Evolutionary conservation across 164 flowering plant species (phyloP).

Genomic region (Brasenia schreberi): DNA sequence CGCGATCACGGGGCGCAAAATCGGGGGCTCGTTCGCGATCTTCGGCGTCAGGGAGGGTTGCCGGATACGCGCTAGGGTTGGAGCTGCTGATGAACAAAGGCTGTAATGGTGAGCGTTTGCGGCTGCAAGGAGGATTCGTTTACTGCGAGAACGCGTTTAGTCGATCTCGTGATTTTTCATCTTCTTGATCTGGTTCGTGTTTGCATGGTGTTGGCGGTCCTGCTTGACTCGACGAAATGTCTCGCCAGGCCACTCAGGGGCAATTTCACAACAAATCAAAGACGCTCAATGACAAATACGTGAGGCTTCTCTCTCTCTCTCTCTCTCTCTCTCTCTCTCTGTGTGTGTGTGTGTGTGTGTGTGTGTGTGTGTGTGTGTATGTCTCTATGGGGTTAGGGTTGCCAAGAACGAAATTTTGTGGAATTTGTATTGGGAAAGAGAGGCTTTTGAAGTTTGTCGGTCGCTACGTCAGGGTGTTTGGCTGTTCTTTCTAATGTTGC

Average conservation of each 20-base stretch:
- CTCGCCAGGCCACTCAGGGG: conserved; percentile 53
- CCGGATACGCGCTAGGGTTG: too few species aligned
- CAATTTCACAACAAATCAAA: conserved; percentile 85
- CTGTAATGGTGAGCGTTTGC: too few species aligned
- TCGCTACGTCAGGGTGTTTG: background rate
- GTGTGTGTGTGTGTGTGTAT: background rate
- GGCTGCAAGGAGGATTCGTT: too few species aligned
- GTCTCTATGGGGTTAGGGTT: too few species aligned
- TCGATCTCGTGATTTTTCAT: too few species aligned
- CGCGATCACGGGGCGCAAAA: too few species aligned
- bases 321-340: conserved; percentile 1
- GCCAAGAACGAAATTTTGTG: background rate
- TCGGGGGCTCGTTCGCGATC: too few species aligned
- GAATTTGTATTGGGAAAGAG: background rate
- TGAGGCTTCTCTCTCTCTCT: conserved; percentile 13
- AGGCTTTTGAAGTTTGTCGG: background rate
- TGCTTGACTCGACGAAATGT: conserved; percentile 26
- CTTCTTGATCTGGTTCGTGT: background rate
- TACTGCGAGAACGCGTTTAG: too few species aligned
- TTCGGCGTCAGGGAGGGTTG: too few species aligned
- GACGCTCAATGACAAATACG: conserved; percentile 97
- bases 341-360: background rate
- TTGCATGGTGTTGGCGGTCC: background rate
- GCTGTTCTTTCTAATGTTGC: background rate
- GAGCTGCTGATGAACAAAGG: too few species aligned